Evolutionary conservation across 345 rosid genomes (phyloP), one percentile per base, ranked within the genome.

Genomic region (Brassica nigra): DNA sequence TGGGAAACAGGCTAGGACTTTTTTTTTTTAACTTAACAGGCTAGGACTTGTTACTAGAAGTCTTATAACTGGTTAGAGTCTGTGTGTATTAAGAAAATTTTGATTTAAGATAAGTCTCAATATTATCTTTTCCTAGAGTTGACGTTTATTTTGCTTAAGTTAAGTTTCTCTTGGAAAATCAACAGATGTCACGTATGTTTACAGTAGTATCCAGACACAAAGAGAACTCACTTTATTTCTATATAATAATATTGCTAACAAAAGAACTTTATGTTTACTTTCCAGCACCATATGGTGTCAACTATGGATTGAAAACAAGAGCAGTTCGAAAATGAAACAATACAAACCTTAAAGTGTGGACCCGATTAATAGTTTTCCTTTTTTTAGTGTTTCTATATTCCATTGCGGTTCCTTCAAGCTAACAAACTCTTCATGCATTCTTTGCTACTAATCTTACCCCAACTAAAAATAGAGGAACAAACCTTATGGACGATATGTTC

Each of bases 371-470:
- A 18, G 31, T 31, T 18, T 55, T 16, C 2, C 33, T 29, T 54
- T 9, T 14, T 0, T 2, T 67, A 3, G 11, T 49, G 28, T 69
- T 68, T 54, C 5, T 28, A 29, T 28, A 54, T 55, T 69, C 8
- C 63, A 39, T 80, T 75, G 80, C 80, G 15, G 79, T 75, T 80
- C 63, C 83, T 80, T 80, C 4, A 76, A 80, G 83, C 80, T 70
- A 76, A 70, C 44, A 70, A 75, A 75, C 67, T 80, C 75, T 54
- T 80, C 67, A 29, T 80, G 76, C 79, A 70, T 68, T 69, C 42
- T 69, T 71, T 57, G 68, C 23, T 63, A 69, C 75, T 6, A 67
- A 23, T 58, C 57, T 67, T 67, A 72, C 61, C 61, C 4, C 9
- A 33, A 29, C 6, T 7, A 1, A 63, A 63, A 61, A 5, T 12